phyloP scores from a whole-genome alignment of 192 early-diverging fungal genomes.

The Hyaloraphidium curvatum region DNA sequence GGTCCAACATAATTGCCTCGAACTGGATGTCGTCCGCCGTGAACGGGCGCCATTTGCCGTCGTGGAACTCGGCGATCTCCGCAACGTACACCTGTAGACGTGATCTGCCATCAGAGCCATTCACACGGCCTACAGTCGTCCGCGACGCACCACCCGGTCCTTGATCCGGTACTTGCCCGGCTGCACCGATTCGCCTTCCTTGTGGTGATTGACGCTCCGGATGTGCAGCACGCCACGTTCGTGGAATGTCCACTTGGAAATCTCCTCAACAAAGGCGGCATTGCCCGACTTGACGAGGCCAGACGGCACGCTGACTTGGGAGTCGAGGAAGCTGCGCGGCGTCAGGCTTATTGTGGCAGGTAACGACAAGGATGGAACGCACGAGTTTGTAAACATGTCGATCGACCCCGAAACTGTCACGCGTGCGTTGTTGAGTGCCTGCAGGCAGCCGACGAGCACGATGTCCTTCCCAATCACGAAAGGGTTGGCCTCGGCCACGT shows the following conservation, averaged over 20 bases:
- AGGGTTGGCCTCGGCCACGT: conserved; percentile 14
- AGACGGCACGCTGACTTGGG: not conserved
- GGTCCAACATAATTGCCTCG: conserved; percentile 92
- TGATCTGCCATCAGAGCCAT: conserved; percentile 5
- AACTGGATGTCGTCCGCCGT: conserved; percentile 65
- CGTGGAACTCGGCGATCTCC: conserved; percentile 55
- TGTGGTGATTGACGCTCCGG: conserved; percentile 39
- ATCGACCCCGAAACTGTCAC: conserved; percentile 63
- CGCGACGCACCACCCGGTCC: conserved; percentile 54
- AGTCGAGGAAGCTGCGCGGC: not conserved
- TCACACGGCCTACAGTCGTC: not conserved
- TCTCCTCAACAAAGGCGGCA: conserved; percentile 42
- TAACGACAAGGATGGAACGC: conserved; percentile 11
- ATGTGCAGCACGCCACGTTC: conserved; percentile 75
- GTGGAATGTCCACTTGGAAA: conserved; percentile 79
- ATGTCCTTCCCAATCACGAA: conserved; percentile 34
- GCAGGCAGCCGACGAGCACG: conserved; percentile 62
- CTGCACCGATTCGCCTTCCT: conserved; percentile 37
- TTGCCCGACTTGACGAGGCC: conserved; percentile 30
- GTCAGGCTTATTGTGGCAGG: not conserved
- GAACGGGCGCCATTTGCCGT: conserved; percentile 70
- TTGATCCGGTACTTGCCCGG: conserved; percentile 77
- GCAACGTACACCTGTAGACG: conserved; percentile 49
- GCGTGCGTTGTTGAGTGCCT: conserved; percentile 75
- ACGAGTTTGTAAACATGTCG: conserved; percentile 64